Evolutionary conservation across 2,329 filamentous ascomycete species (phyloP).

Genomic region (Plenodomus biglobosus): DNA sequence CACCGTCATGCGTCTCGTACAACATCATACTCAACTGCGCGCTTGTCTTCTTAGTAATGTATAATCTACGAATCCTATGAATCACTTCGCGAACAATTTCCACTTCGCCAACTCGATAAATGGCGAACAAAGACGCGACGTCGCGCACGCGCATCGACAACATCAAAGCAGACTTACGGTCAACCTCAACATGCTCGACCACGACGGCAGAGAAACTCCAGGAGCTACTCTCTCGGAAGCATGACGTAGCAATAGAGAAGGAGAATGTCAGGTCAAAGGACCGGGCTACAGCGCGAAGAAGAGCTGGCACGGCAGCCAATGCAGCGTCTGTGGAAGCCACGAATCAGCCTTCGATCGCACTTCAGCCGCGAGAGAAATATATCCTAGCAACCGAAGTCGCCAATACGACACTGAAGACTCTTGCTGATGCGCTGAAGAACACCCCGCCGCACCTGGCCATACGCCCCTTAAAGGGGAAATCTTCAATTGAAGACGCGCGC

Average conservation of each 20-base stretch:
- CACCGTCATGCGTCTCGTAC: slow-evolving; percentile 9
- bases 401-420: slow-evolving; percentile 68
- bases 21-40: slow-evolving; percentile 12
- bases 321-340: slow-evolving; percentile 39
- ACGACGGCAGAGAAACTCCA: slow-evolving; percentile 51
- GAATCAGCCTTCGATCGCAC: slow-evolving; percentile 36
- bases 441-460: slow-evolving; percentile 17
- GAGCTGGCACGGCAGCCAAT: slow-evolving; percentile 35
- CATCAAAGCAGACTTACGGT: slow-evolving; percentile 52
- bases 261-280: slow-evolving; percentile 38
- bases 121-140: slow-evolving; percentile 34
- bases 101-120: slow-evolving; percentile 10
- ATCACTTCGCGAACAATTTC: not conserved
- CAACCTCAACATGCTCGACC: slow-evolving; percentile 53
- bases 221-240: slow-evolving; percentile 44
- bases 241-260: slow-evolving; percentile 40
- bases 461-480: slow-evolving; percentile 10
- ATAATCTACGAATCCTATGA: slow-evolving; percentile 31
- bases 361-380: slow-evolving; percentile 63
- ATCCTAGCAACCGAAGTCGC: slow-evolving; percentile 72
- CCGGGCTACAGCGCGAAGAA: slow-evolving; percentile 24
- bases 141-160: slow-evolving; percentile 52
- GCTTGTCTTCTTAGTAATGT: slow-evolving; percentile 28
- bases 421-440: slow-evolving; percentile 65
- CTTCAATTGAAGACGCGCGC: slow-evolving; percentile 30